Evolutionary conservation across 192 early-diverging fungal genomes (phyloP), one percentile per base, ranked within the genome.

Genomic region (Podila clonocystis): DNA sequence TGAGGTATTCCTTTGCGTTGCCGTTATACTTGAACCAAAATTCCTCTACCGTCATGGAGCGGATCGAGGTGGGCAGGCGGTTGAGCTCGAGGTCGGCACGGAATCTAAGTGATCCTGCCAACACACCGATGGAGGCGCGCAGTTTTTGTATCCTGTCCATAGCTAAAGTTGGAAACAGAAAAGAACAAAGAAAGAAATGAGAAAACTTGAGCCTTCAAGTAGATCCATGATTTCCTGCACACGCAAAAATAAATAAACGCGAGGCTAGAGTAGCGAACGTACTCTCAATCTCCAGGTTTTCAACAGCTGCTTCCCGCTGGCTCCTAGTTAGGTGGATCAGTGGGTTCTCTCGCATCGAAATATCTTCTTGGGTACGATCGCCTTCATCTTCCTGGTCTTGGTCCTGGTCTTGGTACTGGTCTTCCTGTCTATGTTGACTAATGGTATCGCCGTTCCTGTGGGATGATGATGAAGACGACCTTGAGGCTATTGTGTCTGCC

Each of bases 251-350:
- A 8, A 52, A 52, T n/a, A 52, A 22, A 52, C 52, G 41, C 41
- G 12, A 30, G 29, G 7, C 8, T 31, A 26, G 17, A 31, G 64
- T 50, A 52, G 4, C 73, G 5, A 52, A 9, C 73, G 5, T 72
- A 79, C 76, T 72, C n/a, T 79, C 76, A 28, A 79, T 79, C 55
- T 79, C 76, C 31, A 79, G 55, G 59, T 71, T 79, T 28, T 79
- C 76, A 4, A 79, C 36, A 26, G 76, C 76, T 30, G 69, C 65
- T 17, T 72, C 70, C 3, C 76, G 69, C 24, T 79, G 76, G 30
- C 22, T 58, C 17, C 30, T 29, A n/a, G 76, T 79, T 11, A 79
- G 45, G 50, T 68, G 57, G 3, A 59, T 65, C n/a, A 79, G 30
- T 11, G 65, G 65, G 57, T 79, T 72, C 11, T 62, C 68, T 29